Base-by-base conservation (phyloP, 192 early-diverging fungal species). In the Backusella australiensis region DNA sequence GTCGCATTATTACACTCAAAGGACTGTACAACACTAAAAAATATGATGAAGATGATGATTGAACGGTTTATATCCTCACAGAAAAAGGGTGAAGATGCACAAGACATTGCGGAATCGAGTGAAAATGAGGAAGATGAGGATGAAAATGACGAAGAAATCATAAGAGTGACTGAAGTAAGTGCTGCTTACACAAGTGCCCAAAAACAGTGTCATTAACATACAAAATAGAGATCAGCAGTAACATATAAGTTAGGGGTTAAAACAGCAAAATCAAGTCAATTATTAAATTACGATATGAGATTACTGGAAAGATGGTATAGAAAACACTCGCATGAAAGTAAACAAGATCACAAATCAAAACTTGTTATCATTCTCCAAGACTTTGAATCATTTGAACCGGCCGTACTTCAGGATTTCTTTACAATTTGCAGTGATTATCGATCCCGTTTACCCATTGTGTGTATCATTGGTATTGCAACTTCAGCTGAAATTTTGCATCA, bases 401-500 rank as follows among this genome's bases (percentile, higher is more conserved):
- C 77, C 15, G 84, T 95, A 0, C 86, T 96, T 6, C 88, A 94
- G 71, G 90, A 94, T 73, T 88, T 96, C 76, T 87, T 96, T 69
- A 86, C 85, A 21, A 91, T 93, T 34, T 89, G 84, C 44, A 93
- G 93, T 76, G 85, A 91, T 71, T 94, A 94, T 82, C 87, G 87
- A 66, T 78, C 85, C 36, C 78, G 81, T 36, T 82, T 96, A 34
- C 95, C 95, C 2, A 90, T 98, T 73, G 89, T 94, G 1, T 79
- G 96, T 17, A 72, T 97, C 0, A 85, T 98, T 74, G 94, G 95
- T 4, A 80, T 98, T n/a, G 94, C 95, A 4, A 97, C 96, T 6
- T 94, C 93, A 8, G 89, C 91, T 34, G 93, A 97, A 23, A 89
- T 89, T 9, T 34, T 98, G 7, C 92, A 95, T 67, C 93, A 98